Base-by-base conservation (phyloP, 805 yeast genomes). In the Kodamaea jinghongensis region DNA sequence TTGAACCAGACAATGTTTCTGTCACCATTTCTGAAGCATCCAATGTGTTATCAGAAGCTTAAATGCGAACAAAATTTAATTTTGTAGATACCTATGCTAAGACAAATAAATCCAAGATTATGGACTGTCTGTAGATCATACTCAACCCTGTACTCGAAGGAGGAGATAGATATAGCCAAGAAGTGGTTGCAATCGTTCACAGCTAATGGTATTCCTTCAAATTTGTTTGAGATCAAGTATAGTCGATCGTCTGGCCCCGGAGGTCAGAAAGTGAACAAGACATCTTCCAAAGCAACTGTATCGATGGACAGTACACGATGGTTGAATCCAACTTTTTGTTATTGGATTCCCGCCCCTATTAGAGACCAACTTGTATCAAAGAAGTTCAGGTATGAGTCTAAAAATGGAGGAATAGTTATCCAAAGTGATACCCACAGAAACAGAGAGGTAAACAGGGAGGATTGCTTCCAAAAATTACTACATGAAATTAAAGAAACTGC, bases 231-330 rank as follows among this genome's bases (percentile, higher is more conserved):
- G 2, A 53, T 74, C 2, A 46, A 68, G 3, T 82, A 61, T 52
- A 66, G 78, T 38, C 59, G 90, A 42, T 75, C 93, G 0, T 77
- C 89, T 25, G 95, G 95, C 0, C 87, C 95, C 0, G 95, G 96
- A 1, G 96, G 96, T 0, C 95, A 86, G 50, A 83, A 87, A 52
- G 95, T 87, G 8, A 86, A 86, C 58, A 86, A 86, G 50, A 70
- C 81, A 7, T 72, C 74, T 22, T 73, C 85, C 1, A 82, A 86
- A 51, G 86, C 89, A 6, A 80, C 86, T 0, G 54, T 86, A 13
- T 63, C 75, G 4, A 50, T 81, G 41, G 59, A 55, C 6, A 57
- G 67, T 0, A 58, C 58, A 4, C 56, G 66, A 26, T 72, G 86
- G 73, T 58, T 69, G 2, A 46, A 52, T 1, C 73, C 74, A 1